Base-by-base conservation (phyloP, 148 eudicot genomes). In the Nyssa sinensis region DNA sequence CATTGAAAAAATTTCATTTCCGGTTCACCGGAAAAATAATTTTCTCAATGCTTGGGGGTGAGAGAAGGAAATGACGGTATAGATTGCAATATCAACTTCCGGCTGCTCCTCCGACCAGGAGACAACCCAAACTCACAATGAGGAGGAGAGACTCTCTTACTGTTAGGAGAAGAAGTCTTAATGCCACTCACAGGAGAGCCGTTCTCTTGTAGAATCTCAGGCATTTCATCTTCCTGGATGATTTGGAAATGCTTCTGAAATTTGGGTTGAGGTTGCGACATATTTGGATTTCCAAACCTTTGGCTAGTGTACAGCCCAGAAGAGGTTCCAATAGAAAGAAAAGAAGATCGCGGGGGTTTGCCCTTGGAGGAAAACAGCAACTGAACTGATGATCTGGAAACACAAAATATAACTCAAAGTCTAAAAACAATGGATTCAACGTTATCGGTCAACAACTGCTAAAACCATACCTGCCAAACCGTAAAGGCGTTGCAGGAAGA, bases 11-110 rank as follows among this genome's bases (percentile, higher is more conserved):
- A n/a, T n/a, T n/a, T n/a, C n/a, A n/a, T 33, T 34, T 33, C 39
- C 64, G 21, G 13, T 57, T 74, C 70, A 64, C 33, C 62, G 2
- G 49, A 29, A 32, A 24, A 6, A 32, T 12, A 32, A 23, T 55
- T n/a, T n/a, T 11, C 59, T 85, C 81, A 93, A 55, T 80, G 87
- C 67, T 89, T 80, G 41, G 90, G 86, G 63, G 90, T 86, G 71
- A 93, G 93, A 2, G 96, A 93, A 24, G 98, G 98, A 69, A 90
- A 93, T 2, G 96, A 82, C 19, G 98, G 96, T 69, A 93, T 91
- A 5, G 98, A 93, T 74, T 89, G 89, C 69, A 93, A 83, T 74
- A 90, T 89, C 80, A 93, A 69, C 83, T 91, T 93, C 71, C 96
- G 84, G 85, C 88, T 88, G 81, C 89, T 91, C 70, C 89, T 85